A percentile compares a stretch with the other conserved stretches of the same genome.
These are phyloP conservation scores for Pyrus communis DNA, from an alignment of 306 rosid species.

Conservation along the genomic window DNA sequence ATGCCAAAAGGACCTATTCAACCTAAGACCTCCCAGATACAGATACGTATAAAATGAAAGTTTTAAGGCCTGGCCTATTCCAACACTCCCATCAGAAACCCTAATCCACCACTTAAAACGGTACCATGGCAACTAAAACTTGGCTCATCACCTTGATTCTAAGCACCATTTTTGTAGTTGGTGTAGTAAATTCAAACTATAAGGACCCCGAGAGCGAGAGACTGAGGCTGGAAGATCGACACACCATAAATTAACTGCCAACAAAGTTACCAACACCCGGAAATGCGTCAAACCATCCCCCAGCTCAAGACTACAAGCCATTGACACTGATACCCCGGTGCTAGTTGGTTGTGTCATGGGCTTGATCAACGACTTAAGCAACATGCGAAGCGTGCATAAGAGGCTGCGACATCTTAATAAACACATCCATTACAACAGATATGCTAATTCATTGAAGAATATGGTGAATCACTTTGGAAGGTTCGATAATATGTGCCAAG, in stretches of 20 bases:
- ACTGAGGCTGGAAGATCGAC: conserved; percentile 4
- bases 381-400: background rate
- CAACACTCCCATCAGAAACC: background rate
- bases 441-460: background rate
- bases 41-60: background rate
- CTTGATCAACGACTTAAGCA: background rate
- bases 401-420: background rate
- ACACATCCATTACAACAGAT: background rate
- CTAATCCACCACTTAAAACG: background rate
- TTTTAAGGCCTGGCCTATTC: background rate
- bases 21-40: background rate
- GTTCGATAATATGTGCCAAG: background rate
- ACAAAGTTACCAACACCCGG: background rate
- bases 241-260: conserved; percentile 6
- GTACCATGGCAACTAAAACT: conserved; percentile 14
- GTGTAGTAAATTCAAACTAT: background rate
- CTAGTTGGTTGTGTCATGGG: conserved; percentile 11
- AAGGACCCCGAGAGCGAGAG: background rate
- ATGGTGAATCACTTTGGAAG: background rate
- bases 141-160: conserved; percentile 2
- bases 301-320: background rate
- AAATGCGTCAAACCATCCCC: background rate
- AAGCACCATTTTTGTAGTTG: background rate
- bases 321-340: background rate
- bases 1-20: background rate